These are phyloP conservation scores for Jatropha multifida DNA, from an alignment of 441 rosid species.

Conservation along the genomic window DNA sequence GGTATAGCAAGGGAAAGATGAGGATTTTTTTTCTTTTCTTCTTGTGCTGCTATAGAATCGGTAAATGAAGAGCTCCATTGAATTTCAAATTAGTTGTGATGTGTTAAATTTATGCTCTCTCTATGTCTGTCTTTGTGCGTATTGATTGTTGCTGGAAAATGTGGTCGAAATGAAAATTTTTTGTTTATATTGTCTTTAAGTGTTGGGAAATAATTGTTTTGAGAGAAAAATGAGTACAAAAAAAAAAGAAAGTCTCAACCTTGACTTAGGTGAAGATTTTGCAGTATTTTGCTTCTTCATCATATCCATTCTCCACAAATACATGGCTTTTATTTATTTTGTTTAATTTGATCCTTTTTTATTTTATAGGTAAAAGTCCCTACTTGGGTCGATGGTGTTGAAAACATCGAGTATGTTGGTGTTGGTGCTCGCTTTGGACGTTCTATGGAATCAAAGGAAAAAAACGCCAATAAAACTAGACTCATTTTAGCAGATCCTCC, in stretches of 20 bases:
- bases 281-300: background rate
- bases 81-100: background rate
- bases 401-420: constrained; percentile 85
- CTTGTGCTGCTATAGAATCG: background rate
- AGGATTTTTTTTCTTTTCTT: background rate
- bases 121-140: background rate
- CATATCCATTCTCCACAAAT: background rate
- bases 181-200: background rate
- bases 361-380: constrained; percentile 81
- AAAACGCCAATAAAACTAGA: constrained; percentile 65
- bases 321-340: background rate
- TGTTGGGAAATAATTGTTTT: background rate
- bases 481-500: constrained; percentile 88
- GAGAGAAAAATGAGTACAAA: background rate
- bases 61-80: background rate
- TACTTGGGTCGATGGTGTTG: constrained; percentile 78
- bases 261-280: background rate
- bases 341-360: constrained; percentile 8
- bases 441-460: constrained; percentile 84
- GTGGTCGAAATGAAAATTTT: background rate
- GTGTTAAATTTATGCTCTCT: background rate
- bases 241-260: background rate
- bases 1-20: background rate
- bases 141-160: constrained; percentile 1
- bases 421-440: constrained; percentile 97